Conservation (phyloP, 495 filamentous ascomycete species). For the Haplographium delicatum region DNA sequence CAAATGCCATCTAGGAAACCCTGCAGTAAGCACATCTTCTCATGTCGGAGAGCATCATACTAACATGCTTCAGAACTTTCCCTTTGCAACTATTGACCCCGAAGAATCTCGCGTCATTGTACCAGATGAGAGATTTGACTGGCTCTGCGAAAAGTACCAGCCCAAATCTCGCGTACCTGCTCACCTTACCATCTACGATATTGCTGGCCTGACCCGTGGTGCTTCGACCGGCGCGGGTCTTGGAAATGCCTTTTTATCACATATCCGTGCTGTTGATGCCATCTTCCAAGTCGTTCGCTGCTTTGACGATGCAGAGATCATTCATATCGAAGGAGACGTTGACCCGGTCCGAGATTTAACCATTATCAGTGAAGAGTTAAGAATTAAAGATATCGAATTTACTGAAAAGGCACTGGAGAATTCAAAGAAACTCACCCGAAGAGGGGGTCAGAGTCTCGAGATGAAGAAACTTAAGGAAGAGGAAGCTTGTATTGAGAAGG, state of each 20-base stretch:
- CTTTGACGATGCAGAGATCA: slow-evolving; percentile 99
- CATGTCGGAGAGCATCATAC: not conserved
- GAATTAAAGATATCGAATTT: slow-evolving; percentile 99
- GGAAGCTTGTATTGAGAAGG: slow-evolving; percentile 84
- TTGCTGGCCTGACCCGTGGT: slow-evolving; percentile 92
- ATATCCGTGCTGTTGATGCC: slow-evolving; percentile 98
- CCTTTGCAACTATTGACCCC: slow-evolving; percentile 97
- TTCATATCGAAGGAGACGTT: slow-evolving; percentile 98
- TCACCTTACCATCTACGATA: slow-evolving; percentile 98
- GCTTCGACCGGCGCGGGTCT: slow-evolving; percentile 97
- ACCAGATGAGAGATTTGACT: slow-evolving; percentile 93
- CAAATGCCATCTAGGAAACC: slow-evolving; percentile 95
- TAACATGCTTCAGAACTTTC: slow-evolving; percentile 69
- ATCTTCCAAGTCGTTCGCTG: slow-evolving; percentile 99
- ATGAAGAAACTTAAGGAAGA: slow-evolving; percentile 98
- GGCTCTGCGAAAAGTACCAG: slow-evolving; percentile 92
- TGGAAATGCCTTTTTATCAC: slow-evolving; percentile 96
- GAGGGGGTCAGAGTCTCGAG: slow-evolving; percentile 94
- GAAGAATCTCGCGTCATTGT: slow-evolving; percentile 98
- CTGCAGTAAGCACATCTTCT: slow-evolving; percentile 56
- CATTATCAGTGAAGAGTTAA: slow-evolving; percentile 95
- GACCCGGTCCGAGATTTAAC: slow-evolving; percentile 88
- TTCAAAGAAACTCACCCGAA: slow-evolving; percentile 84
- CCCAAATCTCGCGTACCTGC: slow-evolving; percentile 94
- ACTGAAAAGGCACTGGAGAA: slow-evolving; percentile 88